Evolutionary conservation across 192 early-diverging fungal species (phyloP), one percentile per base, ranked within the genome.

Genomic region (Entomortierella beljakovae): DNA sequence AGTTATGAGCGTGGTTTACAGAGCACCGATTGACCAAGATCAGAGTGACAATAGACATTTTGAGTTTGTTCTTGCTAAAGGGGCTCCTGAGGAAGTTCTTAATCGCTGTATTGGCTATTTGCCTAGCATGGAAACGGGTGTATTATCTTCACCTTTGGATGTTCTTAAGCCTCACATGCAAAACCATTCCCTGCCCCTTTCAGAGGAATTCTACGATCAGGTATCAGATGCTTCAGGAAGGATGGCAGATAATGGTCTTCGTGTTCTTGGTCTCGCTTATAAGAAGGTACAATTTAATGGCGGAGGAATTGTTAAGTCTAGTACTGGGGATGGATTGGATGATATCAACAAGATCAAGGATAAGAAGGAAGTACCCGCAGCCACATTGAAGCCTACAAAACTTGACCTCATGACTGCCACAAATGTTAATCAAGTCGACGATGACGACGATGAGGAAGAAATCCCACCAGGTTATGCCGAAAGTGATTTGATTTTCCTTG

Each of bases 11-110:
- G 90, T 92, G 20, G 82, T 96, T 1, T 94, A 90, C 80, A 80
- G 85, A 52, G 74, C 85, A 63, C 55, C 70, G 6, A 23, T 72
- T 5, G 69, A 63, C 13, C 31, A 18, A 10, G 38, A 16, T 26
- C 59, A 35, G 18, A 22, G 6, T 2, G 29, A 66, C 22, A 71
- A 72, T 6, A 83, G 70, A 48, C 57, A 70, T 16, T 73, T 64
- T 40, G 77, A 75, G 22, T 84, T 95, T 58, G 87, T 94, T 10
- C 75, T 97, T 4, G 88, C 82, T 38, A 98, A 98, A 76, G 97
- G 97, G 32, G 97, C 97, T 0, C 95, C 97, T 28, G 97, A 98
- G 80, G 90, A 92, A 37, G 84, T 98, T 11, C 80, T 97, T 32
- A 80, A 74, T 5, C 88, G 90, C 22, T 94, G 92, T 64, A 83